Conservation (phyloP, 2,329 filamentous ascomycete genomes). For the Aspergillus fischeri region DNA sequence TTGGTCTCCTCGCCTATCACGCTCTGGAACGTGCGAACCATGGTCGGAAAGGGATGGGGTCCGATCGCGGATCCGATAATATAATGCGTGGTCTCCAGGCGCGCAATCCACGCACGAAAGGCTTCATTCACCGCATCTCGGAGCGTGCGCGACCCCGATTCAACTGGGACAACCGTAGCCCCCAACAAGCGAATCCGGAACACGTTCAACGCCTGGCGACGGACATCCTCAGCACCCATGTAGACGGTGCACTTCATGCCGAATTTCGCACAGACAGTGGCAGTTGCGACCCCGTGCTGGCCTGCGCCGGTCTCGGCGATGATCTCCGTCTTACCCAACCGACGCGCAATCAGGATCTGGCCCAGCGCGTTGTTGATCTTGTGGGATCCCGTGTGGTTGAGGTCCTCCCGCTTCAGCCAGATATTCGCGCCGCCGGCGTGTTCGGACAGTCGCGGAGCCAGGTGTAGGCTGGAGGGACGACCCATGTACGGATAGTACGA, state of each 20-base stretch:
- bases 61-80: constrained; percentile 94
- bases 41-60: constrained; percentile 93
- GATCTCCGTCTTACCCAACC: constrained; percentile 89
- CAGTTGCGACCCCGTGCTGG: constrained; percentile 93
- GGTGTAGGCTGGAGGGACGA: constrained; percentile 80
- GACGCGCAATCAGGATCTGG: constrained; percentile 79
- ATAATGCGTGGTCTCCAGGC: constrained; percentile 89
- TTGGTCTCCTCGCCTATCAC: constrained; percentile 93
- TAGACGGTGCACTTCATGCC: constrained; percentile 95
- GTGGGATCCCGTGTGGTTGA: constrained; percentile 95
- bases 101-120: constrained; percentile 81
- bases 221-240: constrained; percentile 95
- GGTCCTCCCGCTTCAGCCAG: constrained; percentile 93
- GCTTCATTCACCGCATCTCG: constrained; percentile 90
- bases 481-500: constrained; percentile 94
- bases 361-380: constrained; percentile 98
- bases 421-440: constrained; percentile 87
- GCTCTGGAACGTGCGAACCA: constrained; percentile 94
- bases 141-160: constrained; percentile 73
- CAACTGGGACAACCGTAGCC: constrained; percentile 82
- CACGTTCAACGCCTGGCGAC: constrained; percentile 88
- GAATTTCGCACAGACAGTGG: constrained; percentile 94
- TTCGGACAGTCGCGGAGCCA: constrained; percentile 78
- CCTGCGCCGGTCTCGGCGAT: constrained; percentile 96
- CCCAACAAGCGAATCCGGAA: constrained; percentile 94